These are phyloP conservation scores for Penicillium sp. DNA, from an alignment of 2,329 filamentous ascomycete species.

Conservation along the genomic window DNA sequence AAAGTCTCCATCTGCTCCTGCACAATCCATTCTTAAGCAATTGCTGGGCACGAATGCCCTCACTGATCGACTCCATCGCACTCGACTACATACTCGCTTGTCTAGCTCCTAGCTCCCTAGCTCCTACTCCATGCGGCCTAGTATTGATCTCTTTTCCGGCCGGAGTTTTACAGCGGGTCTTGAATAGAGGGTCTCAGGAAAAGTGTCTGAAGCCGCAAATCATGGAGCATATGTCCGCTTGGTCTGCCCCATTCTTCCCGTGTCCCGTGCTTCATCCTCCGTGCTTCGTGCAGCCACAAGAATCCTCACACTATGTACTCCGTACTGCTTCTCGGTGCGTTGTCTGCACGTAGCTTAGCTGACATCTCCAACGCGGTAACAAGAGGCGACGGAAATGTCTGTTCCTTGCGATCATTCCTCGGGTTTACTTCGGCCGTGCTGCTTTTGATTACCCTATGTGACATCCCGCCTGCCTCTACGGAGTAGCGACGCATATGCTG, in stretches of 20 bases:
- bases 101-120: neutral
- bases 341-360: neutral
- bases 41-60: neutral
- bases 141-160: slow-evolving; percentile 4
- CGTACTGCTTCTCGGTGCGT: neutral
- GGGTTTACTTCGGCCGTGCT: slow-evolving; percentile 1
- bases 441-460: slow-evolving; percentile 1
- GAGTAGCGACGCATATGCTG: neutral
- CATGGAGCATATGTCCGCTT: neutral
- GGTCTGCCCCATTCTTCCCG: neutral
- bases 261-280: neutral
- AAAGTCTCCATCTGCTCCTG: no score
- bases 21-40: no score
- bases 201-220: slow-evolving; percentile 6
- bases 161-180: slow-evolving; percentile 2
- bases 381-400: neutral
- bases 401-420: neutral
- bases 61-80: neutral
- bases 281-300: neutral
- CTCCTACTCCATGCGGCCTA: slow-evolving; percentile 9
- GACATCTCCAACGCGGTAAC: neutral
- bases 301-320: neutral
- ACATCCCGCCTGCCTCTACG: neutral
- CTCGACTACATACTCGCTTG: neutral
- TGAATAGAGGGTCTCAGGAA: neutral